These are phyloP conservation scores for Ploettnerulaceae sp. DNA, from an alignment of 2,329 filamentous ascomycete species.

Conservation along the genomic window DNA sequence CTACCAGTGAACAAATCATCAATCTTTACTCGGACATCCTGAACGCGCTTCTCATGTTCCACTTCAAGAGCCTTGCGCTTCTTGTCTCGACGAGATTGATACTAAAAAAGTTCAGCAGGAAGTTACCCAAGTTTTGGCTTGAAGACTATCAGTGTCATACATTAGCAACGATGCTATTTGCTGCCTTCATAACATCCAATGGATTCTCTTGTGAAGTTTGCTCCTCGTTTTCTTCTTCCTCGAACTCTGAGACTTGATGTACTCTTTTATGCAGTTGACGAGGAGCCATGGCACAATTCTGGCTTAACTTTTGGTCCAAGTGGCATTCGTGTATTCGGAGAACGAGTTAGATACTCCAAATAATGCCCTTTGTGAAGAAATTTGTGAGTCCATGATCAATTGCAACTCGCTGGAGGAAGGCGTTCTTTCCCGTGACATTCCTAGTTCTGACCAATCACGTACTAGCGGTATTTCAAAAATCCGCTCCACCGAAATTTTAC, in stretches of 20 bases:
- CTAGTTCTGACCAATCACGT: conserved; percentile 17
- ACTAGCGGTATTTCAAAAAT: conserved; percentile 12
- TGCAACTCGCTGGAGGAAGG: too few species aligned
- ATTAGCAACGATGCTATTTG: conserved; percentile 17
- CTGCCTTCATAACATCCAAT: conserved; percentile 17
- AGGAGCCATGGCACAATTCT: conserved; percentile 17
- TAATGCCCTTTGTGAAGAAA: background rate
- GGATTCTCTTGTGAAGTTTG: conserved; percentile 17
- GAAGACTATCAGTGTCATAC: conserved; percentile 5
- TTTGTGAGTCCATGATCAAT: too few species aligned
- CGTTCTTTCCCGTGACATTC: background rate
- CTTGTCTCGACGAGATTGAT: conserved; percentile 26
- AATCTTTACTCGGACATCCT: conserved; percentile 25
- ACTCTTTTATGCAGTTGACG: conserved; percentile 15
- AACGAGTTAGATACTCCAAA: background rate
- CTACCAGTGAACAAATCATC: conserved; percentile 23
- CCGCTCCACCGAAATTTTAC: conserved; percentile 22
- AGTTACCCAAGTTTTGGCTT: background rate
- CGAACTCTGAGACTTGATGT: conserved; percentile 2
- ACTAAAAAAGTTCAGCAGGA: conserved; percentile 15
- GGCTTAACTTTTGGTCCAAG: background rate
- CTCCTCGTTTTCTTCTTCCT: conserved; percentile 17
- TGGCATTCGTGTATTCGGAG: background rate
- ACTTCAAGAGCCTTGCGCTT: conserved; percentile 28
- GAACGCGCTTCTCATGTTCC: conserved; percentile 24